Evolutionary conservation across 2,329 filamentous ascomycete genomes (phyloP).

Genomic region (Scedosporium apiospermum): DNA sequence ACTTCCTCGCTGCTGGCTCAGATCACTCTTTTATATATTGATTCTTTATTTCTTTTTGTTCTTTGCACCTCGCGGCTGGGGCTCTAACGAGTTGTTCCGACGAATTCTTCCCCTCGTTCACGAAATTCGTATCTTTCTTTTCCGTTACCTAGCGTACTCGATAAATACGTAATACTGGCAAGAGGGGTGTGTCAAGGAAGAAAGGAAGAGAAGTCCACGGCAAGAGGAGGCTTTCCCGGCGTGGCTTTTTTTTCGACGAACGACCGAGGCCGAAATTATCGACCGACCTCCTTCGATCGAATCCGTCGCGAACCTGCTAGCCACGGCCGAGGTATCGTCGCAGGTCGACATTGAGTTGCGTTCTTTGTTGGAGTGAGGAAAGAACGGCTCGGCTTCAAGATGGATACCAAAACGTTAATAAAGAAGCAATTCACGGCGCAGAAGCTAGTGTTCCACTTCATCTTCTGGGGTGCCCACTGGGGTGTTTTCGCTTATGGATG

Average conservation of each 20-base stretch:
- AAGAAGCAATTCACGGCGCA: conserved; percentile 57
- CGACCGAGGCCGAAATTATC: not conserved
- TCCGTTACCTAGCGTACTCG: not conserved
- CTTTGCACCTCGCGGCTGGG: conserved; percentile 1
- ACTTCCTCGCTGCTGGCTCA: conserved; percentile 50
- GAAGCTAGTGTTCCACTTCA: conserved; percentile 69
- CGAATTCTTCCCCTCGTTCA: conserved; percentile 3
- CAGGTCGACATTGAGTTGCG: conserved; percentile 43
- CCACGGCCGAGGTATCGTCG: conserved; percentile 26
- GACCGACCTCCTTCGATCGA: not conserved
- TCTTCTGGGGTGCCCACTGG: conserved; percentile 74
- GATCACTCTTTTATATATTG: conserved; percentile 31
- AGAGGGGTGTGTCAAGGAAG: not conserved
- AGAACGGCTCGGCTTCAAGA: conserved; percentile 23
- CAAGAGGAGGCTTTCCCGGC: not conserved
- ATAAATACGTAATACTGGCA: not conserved
- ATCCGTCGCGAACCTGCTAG: not conserved
- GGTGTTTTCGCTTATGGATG: conserved; percentile 77
- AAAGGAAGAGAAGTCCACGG: not conserved
- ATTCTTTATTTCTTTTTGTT: conserved; percentile 14
- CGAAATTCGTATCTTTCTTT: not conserved
- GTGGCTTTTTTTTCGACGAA: not conserved
- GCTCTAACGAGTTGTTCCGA: conserved; percentile 2
- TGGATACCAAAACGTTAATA: conserved; percentile 31
- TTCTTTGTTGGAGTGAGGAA: conserved; percentile 11